These are phyloP conservation scores for Dalechampia spathulata DNA, from an alignment of 441 rosid species.

Conservation along the genomic window DNA sequence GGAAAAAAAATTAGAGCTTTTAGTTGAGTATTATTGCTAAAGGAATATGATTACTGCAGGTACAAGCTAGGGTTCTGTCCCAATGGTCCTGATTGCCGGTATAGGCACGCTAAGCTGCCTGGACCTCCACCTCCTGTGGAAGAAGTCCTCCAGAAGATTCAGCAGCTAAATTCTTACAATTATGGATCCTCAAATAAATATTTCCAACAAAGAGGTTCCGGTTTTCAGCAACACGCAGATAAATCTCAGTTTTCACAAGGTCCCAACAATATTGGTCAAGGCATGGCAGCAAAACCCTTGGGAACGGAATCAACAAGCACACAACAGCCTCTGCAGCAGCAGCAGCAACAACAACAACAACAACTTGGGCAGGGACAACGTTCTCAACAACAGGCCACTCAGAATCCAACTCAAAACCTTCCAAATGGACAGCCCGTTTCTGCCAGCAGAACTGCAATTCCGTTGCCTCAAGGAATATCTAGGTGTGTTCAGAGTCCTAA, in stretches of 20 bases:
- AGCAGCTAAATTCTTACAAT: constrained; percentile 64
- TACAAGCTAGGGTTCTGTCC: constrained; percentile 98
- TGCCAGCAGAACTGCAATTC: constrained; percentile 54
- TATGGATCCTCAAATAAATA: constrained; percentile 57
- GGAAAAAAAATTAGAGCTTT: too few relatives aligned
- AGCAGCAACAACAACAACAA: constrained; percentile 15
- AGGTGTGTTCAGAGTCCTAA: constrained; percentile 96
- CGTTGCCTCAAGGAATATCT: constrained; percentile 97
- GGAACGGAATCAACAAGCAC: constrained; percentile 44
- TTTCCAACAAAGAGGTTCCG: constrained; percentile 60
- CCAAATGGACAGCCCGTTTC: constrained; percentile 41
- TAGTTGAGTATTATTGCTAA: neutral
- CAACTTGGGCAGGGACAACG: constrained; percentile 41
- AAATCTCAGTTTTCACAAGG: constrained; percentile 57
- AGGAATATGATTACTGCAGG: constrained; percentile 38
- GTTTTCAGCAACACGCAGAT: constrained; percentile 53
- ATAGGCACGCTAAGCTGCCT: constrained; percentile 87
- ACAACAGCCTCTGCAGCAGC: constrained; percentile 45
- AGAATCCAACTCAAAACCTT: constrained; percentile 54
- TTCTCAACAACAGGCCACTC: constrained; percentile 54
- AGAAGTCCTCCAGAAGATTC: constrained; percentile 96
- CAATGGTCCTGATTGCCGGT: constrained; percentile 93
- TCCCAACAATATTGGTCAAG: constrained; percentile 35
- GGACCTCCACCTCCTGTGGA: constrained; percentile 97
- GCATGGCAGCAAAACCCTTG: constrained; percentile 34